A percentile compares a stretch with the other conserved stretches of the same genome.
These are phyloP conservation scores for Plectranthus barbatus DNA, from an alignment of 257 asterid genomes.

Conservation along the genomic window DNA sequence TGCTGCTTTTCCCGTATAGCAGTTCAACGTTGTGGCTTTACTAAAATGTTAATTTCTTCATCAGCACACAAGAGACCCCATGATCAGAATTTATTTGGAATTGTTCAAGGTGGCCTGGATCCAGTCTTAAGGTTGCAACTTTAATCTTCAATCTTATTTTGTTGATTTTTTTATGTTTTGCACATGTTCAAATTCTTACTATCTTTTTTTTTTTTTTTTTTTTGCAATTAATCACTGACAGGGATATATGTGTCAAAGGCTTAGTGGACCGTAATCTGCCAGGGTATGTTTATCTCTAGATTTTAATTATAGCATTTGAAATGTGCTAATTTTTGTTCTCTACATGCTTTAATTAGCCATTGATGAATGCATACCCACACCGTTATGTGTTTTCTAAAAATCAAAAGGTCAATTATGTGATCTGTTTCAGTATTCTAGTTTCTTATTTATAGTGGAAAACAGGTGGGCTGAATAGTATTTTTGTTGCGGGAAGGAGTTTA, in stretches of 20 bases:
- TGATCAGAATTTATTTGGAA: constrained; percentile 94
- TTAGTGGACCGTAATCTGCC: constrained; percentile 91
- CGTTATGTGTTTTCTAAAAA: not conserved
- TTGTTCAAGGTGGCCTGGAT: constrained; percentile 98
- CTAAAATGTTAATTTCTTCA: constrained; percentile 16
- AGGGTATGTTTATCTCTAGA: constrained; percentile 46
- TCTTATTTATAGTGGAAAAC: too few relatives aligned
- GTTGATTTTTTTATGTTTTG: not conserved
- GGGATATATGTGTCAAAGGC: constrained; percentile 92
- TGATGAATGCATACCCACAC: not conserved
- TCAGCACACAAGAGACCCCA: constrained; percentile 92
- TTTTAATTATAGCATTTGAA: not conserved
- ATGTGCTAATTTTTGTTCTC: not conserved
- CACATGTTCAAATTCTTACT: not conserved
- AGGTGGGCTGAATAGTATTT: too few relatives aligned
- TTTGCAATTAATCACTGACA: constrained; percentile 29
- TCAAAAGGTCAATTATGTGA: not conserved
- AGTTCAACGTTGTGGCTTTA: not conserved
- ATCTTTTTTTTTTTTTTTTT: too few relatives aligned
- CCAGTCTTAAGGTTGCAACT: constrained; percentile 71
- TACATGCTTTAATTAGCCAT: not conserved
- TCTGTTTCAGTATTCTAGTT: too few relatives aligned
- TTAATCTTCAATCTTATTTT: not conserved
- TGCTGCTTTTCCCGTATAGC: constrained; percentile 3
- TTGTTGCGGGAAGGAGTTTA: too few relatives aligned